Evolutionary conservation across 345 rosid genomes (phyloP).

Genomic region (Populus deltoides): DNA sequence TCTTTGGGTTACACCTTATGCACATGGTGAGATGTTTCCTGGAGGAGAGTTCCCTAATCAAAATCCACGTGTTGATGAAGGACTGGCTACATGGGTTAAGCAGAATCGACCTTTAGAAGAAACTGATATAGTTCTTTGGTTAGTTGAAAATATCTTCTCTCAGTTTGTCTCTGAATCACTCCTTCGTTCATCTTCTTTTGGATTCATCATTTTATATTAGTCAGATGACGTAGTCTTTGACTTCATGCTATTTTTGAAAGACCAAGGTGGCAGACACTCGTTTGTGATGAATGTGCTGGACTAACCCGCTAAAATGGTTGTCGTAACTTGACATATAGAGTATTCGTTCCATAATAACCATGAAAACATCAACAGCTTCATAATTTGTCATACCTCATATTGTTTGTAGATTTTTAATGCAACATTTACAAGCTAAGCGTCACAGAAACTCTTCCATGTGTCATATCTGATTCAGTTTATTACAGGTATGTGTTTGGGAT

Average conservation of each 20-base stretch:
- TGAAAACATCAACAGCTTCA: background rate
- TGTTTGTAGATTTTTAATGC: background rate
- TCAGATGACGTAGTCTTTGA: background rate
- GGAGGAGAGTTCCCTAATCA: constrained; percentile 97
- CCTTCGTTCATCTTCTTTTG: background rate
- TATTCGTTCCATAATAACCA: background rate
- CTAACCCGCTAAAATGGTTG: background rate
- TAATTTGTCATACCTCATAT: background rate
- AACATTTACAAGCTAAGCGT: background rate
- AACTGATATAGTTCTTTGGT: constrained; percentile 82
- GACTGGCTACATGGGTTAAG: constrained; percentile 79
- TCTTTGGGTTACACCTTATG: constrained; percentile 80
- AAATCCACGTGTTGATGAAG: constrained; percentile 86
- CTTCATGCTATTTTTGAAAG: background rate
- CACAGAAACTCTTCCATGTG: background rate
- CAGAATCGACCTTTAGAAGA: constrained; percentile 80
- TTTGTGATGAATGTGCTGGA: background rate
- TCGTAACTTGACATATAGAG: background rate
- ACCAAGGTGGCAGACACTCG: background rate
- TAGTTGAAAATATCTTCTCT: constrained; percentile 18
- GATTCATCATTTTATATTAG: background rate
- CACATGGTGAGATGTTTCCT: constrained; percentile 64
- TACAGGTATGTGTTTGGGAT: constrained; percentile 88
- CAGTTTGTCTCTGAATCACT: background rate
- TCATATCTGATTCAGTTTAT: background rate